These are phyloP conservation scores for Coemansia reversa DNA, from an alignment of 192 early-diverging fungal genomes.

Conservation along the genomic window DNA sequence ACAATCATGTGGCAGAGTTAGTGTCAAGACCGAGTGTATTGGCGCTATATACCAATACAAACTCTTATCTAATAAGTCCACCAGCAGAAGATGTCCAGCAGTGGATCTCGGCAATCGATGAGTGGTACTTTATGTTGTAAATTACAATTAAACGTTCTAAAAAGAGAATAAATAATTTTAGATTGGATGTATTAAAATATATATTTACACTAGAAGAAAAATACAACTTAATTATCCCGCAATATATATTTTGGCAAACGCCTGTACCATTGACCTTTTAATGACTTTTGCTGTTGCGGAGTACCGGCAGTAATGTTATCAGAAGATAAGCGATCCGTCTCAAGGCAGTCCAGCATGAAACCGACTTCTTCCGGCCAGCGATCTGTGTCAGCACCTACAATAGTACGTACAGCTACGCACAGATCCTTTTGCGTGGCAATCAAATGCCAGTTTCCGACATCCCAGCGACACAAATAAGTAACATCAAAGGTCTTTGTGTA, in stretches of 20 bases:
- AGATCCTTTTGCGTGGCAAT: slow-evolving; percentile 37
- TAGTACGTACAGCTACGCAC: slow-evolving; percentile 24
- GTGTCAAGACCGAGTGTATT: slow-evolving; percentile 28
- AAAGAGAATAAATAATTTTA: no score
- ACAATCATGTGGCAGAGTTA: slow-evolving; percentile 30
- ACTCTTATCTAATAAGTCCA: slow-evolving; percentile 33
- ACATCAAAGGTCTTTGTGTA: slow-evolving; percentile 35
- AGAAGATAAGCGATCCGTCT: neutral
- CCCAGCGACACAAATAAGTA: slow-evolving; percentile 40
- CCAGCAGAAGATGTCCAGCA: slow-evolving; percentile 27
- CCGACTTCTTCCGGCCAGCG: slow-evolving; percentile 42
- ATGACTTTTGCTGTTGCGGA: neutral
- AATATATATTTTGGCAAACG: slow-evolving; percentile 42
- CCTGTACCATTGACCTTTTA: slow-evolving; percentile 31
- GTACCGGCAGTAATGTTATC: neutral
- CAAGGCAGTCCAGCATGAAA: slow-evolving; percentile 39
- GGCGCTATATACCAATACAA: slow-evolving; percentile 42
- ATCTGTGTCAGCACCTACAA: slow-evolving; percentile 44
- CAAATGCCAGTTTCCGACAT: slow-evolving; percentile 42
- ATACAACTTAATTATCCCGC: neutral
- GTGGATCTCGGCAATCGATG: slow-evolving; percentile 54
- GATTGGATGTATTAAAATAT: no score
- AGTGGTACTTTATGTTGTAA: slow-evolving; percentile 47
- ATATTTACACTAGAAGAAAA: neutral
- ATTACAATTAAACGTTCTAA: neutral